Conservation (phyloP, 2,329 filamentous ascomycete species). For the Metarhizium sp. region DNA sequence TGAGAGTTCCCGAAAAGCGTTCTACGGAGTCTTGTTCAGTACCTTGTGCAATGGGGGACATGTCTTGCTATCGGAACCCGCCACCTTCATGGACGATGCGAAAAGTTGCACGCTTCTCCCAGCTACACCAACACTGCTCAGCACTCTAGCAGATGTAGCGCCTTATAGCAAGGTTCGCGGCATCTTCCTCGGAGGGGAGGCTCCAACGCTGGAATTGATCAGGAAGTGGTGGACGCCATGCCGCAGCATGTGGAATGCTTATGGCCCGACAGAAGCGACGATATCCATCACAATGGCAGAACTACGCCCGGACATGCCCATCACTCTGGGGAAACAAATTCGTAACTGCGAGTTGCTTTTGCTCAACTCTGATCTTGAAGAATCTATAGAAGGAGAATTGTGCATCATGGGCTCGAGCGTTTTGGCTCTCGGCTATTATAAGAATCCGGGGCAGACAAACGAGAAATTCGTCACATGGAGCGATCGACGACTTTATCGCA, state of each 20-base stretch:
- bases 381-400: slow-evolving; percentile 8
- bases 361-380: not conserved
- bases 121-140: slow-evolving; percentile 11
- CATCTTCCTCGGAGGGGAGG: slow-evolving; percentile 10
- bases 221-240: slow-evolving; percentile 2
- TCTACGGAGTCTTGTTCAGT: slow-evolving; percentile 5
- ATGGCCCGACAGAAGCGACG: slow-evolving; percentile 12
- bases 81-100: slow-evolving; percentile 4
- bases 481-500: slow-evolving; percentile 20
- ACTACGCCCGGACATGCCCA: not conserved
- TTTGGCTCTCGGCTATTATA: slow-evolving; percentile 30
- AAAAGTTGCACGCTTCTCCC: slow-evolving; percentile 1
- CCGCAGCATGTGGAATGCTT: slow-evolving; percentile 9
- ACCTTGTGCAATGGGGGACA: slow-evolving; percentile 4
- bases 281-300: slow-evolving; percentile 7
- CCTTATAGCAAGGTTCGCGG: not conserved
- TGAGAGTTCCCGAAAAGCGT: slow-evolving; percentile 5
- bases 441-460: slow-evolving; percentile 10
- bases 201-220: slow-evolving; percentile 4
- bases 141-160: not conserved
- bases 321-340: not conserved
- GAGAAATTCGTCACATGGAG: slow-evolving; percentile 11
- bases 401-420: slow-evolving; percentile 22
- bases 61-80: too few species aligned
- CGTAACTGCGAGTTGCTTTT: not conserved